These are phyloP conservation scores for Plasmodium ovale DNA, from an alignment of 169 alveolate genomes.

Conservation along the genomic window DNA sequence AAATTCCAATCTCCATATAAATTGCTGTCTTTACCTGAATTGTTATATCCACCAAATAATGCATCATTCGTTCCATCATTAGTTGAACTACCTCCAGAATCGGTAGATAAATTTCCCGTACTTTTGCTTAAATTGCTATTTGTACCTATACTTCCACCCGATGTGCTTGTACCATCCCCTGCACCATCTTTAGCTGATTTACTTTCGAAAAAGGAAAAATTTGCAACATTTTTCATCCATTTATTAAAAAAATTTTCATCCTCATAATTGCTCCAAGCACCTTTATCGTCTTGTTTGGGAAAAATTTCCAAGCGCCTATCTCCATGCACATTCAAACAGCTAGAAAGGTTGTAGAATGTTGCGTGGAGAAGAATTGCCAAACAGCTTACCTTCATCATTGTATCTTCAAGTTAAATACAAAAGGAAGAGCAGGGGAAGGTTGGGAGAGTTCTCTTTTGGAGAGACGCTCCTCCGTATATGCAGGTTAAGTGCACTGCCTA, in stretches of 20 bases:
- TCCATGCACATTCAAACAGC: constrained; percentile 1
- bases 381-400: not conserved
- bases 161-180: not conserved
- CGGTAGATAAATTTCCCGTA: no score
- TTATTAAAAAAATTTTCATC: constrained; percentile 15
- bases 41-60: not conserved
- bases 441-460: no score
- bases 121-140: no score
- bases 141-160: not conserved
- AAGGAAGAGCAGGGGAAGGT: no score
- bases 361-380: constrained; percentile 5
- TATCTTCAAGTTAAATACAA: no score
- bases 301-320: not conserved
- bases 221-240: constrained; percentile 14
- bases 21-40: not conserved
- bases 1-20: not conserved
- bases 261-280: constrained; percentile 9
- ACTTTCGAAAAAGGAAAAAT: constrained; percentile 10
- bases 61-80: not conserved
- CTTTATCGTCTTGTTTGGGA: not conserved
- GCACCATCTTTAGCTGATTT: not conserved
- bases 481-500: no score
- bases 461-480: no score
- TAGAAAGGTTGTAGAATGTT: constrained; percentile 3
- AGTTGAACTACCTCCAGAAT: no score